phyloP scores from a whole-genome alignment of 176 grass and related monocot genomes.

The Triticum dicoccoides region DNA sequence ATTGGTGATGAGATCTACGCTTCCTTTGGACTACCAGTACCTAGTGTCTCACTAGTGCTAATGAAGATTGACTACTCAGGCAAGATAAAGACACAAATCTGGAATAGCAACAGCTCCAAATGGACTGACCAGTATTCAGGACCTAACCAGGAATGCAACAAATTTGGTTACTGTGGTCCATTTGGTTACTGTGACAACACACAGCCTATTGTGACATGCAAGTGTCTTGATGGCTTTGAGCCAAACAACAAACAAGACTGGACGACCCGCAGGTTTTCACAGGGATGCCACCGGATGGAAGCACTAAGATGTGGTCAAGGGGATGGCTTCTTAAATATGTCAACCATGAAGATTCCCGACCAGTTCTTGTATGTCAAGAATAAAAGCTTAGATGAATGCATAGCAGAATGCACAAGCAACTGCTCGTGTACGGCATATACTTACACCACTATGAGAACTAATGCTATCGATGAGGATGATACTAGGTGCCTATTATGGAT shows the following conservation, averaged over 20 bases:
- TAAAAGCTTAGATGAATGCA: conserved; percentile 26
- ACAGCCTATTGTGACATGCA: conserved; percentile 20
- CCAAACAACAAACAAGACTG: conserved; percentile 22
- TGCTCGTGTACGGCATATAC: conserved; percentile 54
- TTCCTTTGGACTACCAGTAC: not conserved
- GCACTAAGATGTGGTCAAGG: conserved; percentile 10
- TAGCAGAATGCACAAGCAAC: conserved; percentile 33
- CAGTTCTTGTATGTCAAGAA: conserved; percentile 9
- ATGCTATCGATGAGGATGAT: no score
- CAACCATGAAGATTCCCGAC: conserved; percentile 36
- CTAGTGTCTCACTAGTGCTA: not conserved
- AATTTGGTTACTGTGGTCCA: conserved; percentile 35
- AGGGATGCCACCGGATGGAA: conserved; percentile 36
- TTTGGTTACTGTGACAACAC: conserved; percentile 41
- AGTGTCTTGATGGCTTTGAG: conserved; percentile 42
- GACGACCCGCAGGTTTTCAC: not conserved
- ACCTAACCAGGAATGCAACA: conserved; percentile 36
- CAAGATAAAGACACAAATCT: not conserved
- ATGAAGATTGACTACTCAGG: conserved; percentile 31
- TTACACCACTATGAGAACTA: not conserved
- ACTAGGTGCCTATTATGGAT: no score
- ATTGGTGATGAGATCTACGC: conserved; percentile 8
- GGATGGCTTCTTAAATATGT: conserved; percentile 19
- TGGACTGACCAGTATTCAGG: not conserved
- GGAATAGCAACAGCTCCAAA: not conserved